Evolutionary conservation across 2,329 filamentous ascomycete species (phyloP), one percentile per base, ranked within the genome.

Genomic region (Diaporthe citri): DNA sequence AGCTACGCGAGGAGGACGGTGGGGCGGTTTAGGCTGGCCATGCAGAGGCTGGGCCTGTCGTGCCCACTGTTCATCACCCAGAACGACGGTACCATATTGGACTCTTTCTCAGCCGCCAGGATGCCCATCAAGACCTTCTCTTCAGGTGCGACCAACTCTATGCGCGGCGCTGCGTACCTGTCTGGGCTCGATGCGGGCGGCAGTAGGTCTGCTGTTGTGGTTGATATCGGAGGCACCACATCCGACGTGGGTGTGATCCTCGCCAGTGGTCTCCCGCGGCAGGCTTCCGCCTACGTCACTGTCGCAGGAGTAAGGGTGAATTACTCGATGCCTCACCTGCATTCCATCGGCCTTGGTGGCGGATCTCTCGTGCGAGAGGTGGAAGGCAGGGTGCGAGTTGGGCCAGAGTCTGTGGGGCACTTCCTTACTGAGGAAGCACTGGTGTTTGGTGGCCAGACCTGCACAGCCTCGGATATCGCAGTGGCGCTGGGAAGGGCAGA

Each of bases 201-300:
- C 28, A 52, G 62, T 8, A 36, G 39, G 20, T 62, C 74, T 34
- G 72, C 75, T 76, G 84, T 88, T 70, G 88, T 90, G 0, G 84
- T 89, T 5, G 88, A 90, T 78, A 85, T 90, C 28, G 88, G 88
- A 6, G 88, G 88, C 20, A 90, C 88, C 0, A 90, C 88, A 0
- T 85, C 87, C 0, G 88, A 90, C 74, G 85, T 88, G 8, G 87
- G 88, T 6, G 78, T 88, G 0, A 77, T 90, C 6, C 17, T 89
- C 82, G 69, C 87, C 4, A 88, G 82, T 46, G 87, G 87, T 0
- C 84, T 88, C 31, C 88, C 88, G 0, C 83, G 86, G 51, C 84
- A 87, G 77, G 85, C 86, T 51, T 83, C 85, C 22, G 85, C 86
- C 3, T 87, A 85, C 74, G 84, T 83, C 17, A 82, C 85, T 51